Base-by-base conservation (phyloP, 345 rosid genomes). In the Aquilaria sinensis region DNA sequence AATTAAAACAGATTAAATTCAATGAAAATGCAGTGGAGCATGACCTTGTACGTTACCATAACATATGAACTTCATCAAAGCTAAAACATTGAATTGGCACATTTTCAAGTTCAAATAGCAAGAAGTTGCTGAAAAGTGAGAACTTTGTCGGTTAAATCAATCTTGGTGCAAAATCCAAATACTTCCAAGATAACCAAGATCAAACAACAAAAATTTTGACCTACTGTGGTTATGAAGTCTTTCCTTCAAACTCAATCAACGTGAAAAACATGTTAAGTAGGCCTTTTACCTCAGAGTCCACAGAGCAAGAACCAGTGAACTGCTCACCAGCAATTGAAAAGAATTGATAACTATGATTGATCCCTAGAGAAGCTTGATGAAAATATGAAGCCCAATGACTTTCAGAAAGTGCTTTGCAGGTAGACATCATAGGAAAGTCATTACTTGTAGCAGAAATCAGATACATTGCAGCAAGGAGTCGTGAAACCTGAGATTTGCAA, bases 301-400 rank as follows among this genome's bases (percentile, higher is more conserved):
- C 30, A 47, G 63, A 51, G 23, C 62, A 51, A 14, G 29, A 69
- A 43, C 74, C 60, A 55, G 77, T 77, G 58, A 41, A 54, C 72
- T 76, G 76, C 72, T 66, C 48, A 57, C 70, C 74, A 70, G 70
- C 57, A 67, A 78, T 83, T 47, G 81, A 73, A 67, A 81, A 74
- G 74, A 88, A 82, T 61, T 80, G 85, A 75, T 73, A 66, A 64
- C 78, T 94, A 61, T 81, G 75, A 72, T 88, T 85, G 57, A 87
- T 78, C 54, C 96, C 91, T 72, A 94, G 72, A 51, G 99, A 90
- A 74, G 96, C 95, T 81, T 94, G 99, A 80, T 94, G 97, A 67
- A 88, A 94, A 78, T 71, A 88, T 61, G 95, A 82, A 78, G 95
- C 97, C 99, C 95, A 94, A 5, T 86, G 86, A 71, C 88, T 83